Base-by-base conservation (phyloP, 2,329 filamentous ascomycete species). In the Diaporthe sp. region DNA sequence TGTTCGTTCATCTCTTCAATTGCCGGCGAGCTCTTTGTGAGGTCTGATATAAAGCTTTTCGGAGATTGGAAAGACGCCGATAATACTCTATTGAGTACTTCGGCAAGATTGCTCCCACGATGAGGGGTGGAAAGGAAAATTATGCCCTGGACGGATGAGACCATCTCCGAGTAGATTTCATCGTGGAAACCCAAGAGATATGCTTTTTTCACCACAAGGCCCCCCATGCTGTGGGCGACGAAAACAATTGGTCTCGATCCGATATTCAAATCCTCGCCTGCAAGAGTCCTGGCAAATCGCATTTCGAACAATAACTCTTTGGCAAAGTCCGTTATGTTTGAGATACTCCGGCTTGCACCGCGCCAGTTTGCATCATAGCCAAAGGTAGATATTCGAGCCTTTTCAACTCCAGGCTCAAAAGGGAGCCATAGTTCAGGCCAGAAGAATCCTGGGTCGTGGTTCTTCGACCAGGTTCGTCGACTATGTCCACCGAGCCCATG, bases 111-210 rank as follows among this genome's bases (percentile, higher is more conserved):
- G 5, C 79, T 79, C 3, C 83, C 83, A 1, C 82, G 79, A 71
- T 84, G 82, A 5, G 82, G 83, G 3, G 83, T 84, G 0, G 83
- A 77, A 0, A 84, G 77, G 69, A 84, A 84, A 0, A 79, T 75
- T 31, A 84, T 78, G 55, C 1, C 51, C 1, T 1, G 3, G n/a
- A 55, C 9, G 0, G 51, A 1, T 13, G 51, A 55, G 51, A 55
- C 51, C 51, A 55, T 55, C 3, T 25, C 3, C 0, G 51, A 55
- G 1, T 31, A 55, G 3, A 0, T 28, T 0, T 78, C 77, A 59
- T 83, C 80, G 28, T 77, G 75, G 10, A 78, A 74, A 6, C 79
- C 79, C 51, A 77, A 75, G 8, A 79, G 76, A 55, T 77, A 80
- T 0, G 65, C 70, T 19, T 72, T 46, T 8, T 72, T 72, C 0